Evolutionary conservation across 805 yeast genomes (phyloP).

Genomic region (Saccharomycopsis javanensis): DNA sequence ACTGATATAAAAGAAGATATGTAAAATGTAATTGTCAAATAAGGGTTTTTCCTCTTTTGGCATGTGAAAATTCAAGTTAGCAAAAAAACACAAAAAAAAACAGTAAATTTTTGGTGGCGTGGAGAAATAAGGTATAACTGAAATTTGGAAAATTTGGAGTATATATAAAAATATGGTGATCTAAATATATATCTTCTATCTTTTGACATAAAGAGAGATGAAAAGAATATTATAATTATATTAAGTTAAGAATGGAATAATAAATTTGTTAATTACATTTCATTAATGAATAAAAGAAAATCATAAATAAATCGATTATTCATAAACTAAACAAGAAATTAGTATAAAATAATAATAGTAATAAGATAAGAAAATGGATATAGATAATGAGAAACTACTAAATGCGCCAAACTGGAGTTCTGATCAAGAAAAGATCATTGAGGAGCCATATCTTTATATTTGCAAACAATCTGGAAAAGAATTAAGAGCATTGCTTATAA

Average conservation of each 20-base stretch:
- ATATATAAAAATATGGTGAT: no score
- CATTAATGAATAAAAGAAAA: no score
- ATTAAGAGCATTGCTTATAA: constrained; percentile 38
- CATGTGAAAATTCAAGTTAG: not conserved
- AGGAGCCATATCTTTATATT: constrained; percentile 43
- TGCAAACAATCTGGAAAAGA: constrained; percentile 47
- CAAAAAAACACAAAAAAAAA: not conserved
- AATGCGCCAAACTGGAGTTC: constrained; percentile 25
- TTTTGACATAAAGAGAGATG: no score
- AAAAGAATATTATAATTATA: no score
- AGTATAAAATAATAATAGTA: no score
- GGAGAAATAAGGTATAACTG: not conserved
- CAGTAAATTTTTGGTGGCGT: not conserved
- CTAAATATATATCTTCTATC: no score
- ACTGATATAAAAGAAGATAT: no score
- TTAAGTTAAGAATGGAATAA: no score
- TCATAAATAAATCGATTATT: no score
- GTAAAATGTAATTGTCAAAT: no score
- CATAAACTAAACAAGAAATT: no score
- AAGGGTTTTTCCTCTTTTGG: not conserved
- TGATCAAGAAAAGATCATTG: constrained; percentile 25
- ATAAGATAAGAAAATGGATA: constrained; percentile 15
- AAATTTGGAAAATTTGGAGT: not conserved
- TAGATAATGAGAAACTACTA: constrained; percentile 7
- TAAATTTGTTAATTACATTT: no score